Evolutionary conservation across 495 filamentous ascomycete genomes (phyloP), one percentile per base, ranked within the genome.

Genomic region (Penicillium angulare): DNA sequence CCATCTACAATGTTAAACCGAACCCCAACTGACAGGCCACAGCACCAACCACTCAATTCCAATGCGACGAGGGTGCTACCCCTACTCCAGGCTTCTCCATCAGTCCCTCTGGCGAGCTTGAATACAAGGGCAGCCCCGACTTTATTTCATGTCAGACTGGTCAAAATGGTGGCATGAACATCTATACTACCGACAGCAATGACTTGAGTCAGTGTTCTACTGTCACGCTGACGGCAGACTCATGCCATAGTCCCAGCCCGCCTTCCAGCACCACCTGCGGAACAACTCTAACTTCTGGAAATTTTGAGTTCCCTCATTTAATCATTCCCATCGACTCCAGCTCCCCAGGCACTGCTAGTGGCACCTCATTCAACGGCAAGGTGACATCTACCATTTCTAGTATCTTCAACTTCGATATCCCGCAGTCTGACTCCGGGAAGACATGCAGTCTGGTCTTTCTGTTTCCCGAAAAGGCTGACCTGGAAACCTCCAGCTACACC

Each of bases 391-490:
- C 72, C 20, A 66, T 83, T 47, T 86, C 84, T 17, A 78, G 76
- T 12, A 67, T 86, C 41, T 89, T 87, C 76, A 85, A 84, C 64
- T 89, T 89, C 65, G 83, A 86, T 59, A 77, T 88, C 23, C 82
- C 82, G 0, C 23, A 59, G 1, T 60, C 64, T 8, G 71, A 80
- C 57, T 63, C 73, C 23, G 79, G 73, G 29, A 80, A 82, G 67
- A 85, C 72, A 0, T 90, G 87, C 69, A 72, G 73, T 20, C 74
- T 88, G 1, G 67, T 86, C 51, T 88, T 90, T 74, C 72, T 86
- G 20, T 80, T 88, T 64, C 86, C 86, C 1, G 49, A 70, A 21
- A 60, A 72, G 47, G 48, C 67, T 5, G 60, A 82, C 26, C 75
- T 84, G 13, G 53, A 73, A 47, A 82, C 83, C 4, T 84, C 79